Evolutionary conservation across 495 filamentous ascomycete genomes (phyloP), one percentile per base, ranked within the genome.

Genomic region (Talaromyces proteolyticus): DNA sequence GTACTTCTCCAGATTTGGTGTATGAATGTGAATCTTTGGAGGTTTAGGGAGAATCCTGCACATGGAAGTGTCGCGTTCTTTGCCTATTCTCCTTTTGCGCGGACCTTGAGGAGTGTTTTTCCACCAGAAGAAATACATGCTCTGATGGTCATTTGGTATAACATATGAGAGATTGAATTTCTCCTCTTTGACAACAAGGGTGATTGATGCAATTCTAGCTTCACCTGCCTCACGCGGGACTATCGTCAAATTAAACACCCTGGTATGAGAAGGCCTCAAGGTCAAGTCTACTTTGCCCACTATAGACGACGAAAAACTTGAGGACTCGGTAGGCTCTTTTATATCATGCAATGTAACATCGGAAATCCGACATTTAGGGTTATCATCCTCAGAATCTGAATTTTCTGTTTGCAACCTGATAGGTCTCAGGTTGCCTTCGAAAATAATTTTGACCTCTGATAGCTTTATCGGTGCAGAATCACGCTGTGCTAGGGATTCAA

Each of bases 31-130:
- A 66, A 99, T 84, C 62, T 96, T 97, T 0, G 93, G 93, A 37
- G 93, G 93, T 59, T 93, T 87, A 4, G 92, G 93, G 49, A 89
- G 73, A 26, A 97, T 82, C 42, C 78, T 87, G 86, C 75, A 54
- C 14, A 49, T 58, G 23, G 57, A 62, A 24, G 61, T 63, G 51
- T 76, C 62, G 16, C 66, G 60, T 43, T 64, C 67, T 49, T 65
- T 68, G 23, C 72, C 70, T 41, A 72, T 46, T 52, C 65, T 60
- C 55, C 68, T 66, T 36, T 60, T 57, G 42, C 54, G 53, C 7
- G 61, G 41, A 24, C 72, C 67, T 54, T 65, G 65, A 3, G 67
- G 54, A 18, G 66, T 67, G 16, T 75, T 63, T 17, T 74, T 63
- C 76, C 83, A 84, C 81, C 85, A 86, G 26, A 59, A 66, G 1